Percentiles rank a stretch among this genome's conserved stretches.
These are phyloP conservation scores for Thyridium curvatum DNA, from an alignment of 2,329 filamentous ascomycete species.

Conservation along the genomic window DNA sequence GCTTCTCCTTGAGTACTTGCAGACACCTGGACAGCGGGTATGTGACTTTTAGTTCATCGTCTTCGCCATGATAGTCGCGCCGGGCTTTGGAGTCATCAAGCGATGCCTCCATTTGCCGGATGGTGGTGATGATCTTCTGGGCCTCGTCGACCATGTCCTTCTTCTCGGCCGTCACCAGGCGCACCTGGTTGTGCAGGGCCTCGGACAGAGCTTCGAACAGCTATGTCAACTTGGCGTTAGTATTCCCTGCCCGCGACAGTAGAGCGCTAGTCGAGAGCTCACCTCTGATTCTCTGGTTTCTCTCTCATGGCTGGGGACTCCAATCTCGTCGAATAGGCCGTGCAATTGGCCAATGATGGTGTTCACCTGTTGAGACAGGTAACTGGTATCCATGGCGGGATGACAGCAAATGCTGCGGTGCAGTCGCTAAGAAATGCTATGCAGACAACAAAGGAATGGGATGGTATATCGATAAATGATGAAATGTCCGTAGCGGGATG, in stretches of 20 bases:
- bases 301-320: conserved; percentile 87
- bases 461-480: neutral
- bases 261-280: too few relatives aligned
- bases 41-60: conserved; percentile 69
- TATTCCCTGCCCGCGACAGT: too few relatives aligned
- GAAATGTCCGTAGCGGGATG: neutral
- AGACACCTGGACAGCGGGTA: conserved; percentile 80
- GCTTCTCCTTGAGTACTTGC: conserved; percentile 76
- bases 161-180: conserved; percentile 80
- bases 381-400: conserved; percentile 74
- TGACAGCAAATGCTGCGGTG: neutral
- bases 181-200: conserved; percentile 84
- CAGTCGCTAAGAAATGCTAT: neutral
- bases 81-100: conserved; percentile 69
- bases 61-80: conserved; percentile 48
- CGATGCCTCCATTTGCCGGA: conserved; percentile 89
- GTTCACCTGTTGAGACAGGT: conserved; percentile 91
- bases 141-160: conserved; percentile 86
- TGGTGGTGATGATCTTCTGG: conserved; percentile 73
- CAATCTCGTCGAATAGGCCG: conserved; percentile 94
- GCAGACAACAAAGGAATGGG: neutral
- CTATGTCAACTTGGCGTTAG: too few relatives aligned
- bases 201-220: conserved; percentile 89
- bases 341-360: conserved; percentile 90
- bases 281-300: conserved; percentile 87